Evolutionary conservation across 2,329 filamentous ascomycete genomes (phyloP).

Genomic region (Furcasterigmium furcatum): DNA sequence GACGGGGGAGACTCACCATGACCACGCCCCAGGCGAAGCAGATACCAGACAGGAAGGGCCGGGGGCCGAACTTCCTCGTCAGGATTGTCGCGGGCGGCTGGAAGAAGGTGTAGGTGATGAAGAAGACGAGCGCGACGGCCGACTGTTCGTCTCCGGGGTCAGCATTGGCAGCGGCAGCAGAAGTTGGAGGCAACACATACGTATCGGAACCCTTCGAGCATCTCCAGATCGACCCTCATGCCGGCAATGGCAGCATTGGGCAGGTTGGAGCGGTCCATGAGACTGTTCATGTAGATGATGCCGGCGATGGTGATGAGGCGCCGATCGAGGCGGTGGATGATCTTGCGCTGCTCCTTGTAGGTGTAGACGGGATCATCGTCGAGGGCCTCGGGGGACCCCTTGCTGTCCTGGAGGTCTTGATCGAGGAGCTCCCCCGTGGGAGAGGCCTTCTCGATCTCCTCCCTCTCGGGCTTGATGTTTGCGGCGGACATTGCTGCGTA

Average conservation of each 20-base stretch:
- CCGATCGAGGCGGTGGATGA: conserved; percentile 55
- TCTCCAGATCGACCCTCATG: conserved; percentile 8
- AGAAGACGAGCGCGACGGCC: conserved; percentile 15
- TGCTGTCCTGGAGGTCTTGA: too few species aligned
- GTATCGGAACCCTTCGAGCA: conserved; percentile 10
- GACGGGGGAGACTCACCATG: neutral
- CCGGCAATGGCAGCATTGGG: conserved; percentile 13
- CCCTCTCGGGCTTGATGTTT: too few species aligned
- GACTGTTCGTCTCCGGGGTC: conserved; percentile 3
- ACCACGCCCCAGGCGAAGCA: conserved; percentile 1
- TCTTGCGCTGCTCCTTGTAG: neutral
- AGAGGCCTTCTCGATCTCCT: too few species aligned
- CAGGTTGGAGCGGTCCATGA: conserved; percentile 13
- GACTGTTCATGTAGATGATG: neutral
- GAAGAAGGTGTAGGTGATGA: conserved; percentile 16
- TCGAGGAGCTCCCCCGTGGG: too few species aligned
- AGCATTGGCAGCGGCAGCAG: neutral
- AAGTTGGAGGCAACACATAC: neutral
- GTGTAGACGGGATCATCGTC: neutral
- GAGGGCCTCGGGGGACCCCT: too few species aligned
- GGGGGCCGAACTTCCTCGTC: conserved; percentile 15
- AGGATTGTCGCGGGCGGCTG: conserved; percentile 17
- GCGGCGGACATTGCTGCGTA: too few species aligned
- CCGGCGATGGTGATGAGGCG: conserved; percentile 56
- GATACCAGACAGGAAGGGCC: conserved; percentile 15